Evolutionary conservation across 2,329 filamentous ascomycete genomes (phyloP), one percentile per base, ranked within the genome.

Genomic region (Ilyonectria destructans): DNA sequence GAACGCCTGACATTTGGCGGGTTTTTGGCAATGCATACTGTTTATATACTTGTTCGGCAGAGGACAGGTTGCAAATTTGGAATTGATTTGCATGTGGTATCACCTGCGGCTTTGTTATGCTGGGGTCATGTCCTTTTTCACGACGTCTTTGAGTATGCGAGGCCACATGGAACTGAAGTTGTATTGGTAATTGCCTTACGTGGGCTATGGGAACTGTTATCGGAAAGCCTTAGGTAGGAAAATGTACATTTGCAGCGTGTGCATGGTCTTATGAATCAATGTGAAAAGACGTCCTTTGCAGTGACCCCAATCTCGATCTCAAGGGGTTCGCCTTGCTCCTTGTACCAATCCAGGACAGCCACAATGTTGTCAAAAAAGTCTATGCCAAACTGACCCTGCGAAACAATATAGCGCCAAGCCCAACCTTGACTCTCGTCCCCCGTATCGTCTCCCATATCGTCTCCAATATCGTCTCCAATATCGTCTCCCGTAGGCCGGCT

Each of bases 81-180:
- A 45, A 45, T 45, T 2, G 43, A 45, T 21, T 45, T n/a, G 43
- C 17, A 45, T n/a, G 43, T 45, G n/a, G 43, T 19, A 21, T 45
- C 43, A 8, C 43, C 43, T 21, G 43, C 43, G 43, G 43, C 43
- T 19, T 45, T 45, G 17, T n/a, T 45, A n/a, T 45, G 43, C 43
- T 45, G 43, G 43, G 43, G 6, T 45, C 43, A 45, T 45, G 43
- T 45, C 43, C n/a, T 45, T n/a, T 45, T 45, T 6, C 43, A 45
- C n/a, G 12, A 19, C 21, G 43, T 21, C 43, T 45, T 45, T 9
- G 21, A 21, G 43, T 21, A 45, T 19, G 43, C 43, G 43, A 45
- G 43, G 17, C 43, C 17, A 19, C 10, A 45, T 45, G 17, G 43
- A 19, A 45, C 43, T 21, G 43, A 45, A 10, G 43, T 45, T 10